A percentile compares a stretch with the other conserved stretches of the same genome.
phyloP scores from a whole-genome alignment of 805 yeast species.

The Metschnikowia noctiluminum region DNA sequence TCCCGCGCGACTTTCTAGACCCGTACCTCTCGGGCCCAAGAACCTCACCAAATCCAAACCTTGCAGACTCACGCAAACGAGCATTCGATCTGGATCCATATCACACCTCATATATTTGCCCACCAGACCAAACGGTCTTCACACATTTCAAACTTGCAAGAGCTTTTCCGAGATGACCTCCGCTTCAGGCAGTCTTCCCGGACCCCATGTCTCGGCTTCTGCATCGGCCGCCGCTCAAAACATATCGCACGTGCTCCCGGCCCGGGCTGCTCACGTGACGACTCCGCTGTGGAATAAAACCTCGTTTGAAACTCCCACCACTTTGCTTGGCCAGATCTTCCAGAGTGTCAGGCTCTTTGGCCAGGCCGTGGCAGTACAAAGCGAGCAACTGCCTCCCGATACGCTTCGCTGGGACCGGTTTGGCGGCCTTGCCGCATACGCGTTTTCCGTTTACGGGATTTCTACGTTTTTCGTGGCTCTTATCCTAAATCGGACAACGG shows the following conservation, averaged over 20 bases:
- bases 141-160: not conserved
- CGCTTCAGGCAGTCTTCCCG: not conserved
- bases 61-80: not conserved
- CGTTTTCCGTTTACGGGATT: constrained; percentile 37
- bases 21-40: not conserved
- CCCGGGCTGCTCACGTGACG: not conserved
- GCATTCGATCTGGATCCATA: too few species aligned
- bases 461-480: constrained; percentile 38
- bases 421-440: constrained; percentile 26
- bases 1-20: not conserved
- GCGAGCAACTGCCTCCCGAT: constrained; percentile 8
- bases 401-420: constrained; percentile 18
- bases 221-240: not conserved
- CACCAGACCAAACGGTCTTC: not conserved
- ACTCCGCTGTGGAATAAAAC: not conserved
- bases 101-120: too few species aligned
- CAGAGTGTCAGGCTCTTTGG: constrained; percentile 7
- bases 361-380: constrained; percentile 14
- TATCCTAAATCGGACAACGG: constrained; percentile 35
- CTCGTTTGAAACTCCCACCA: not conserved
- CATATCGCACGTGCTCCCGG: not conserved
- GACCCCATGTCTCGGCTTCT: not conserved
- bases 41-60: too few species aligned
- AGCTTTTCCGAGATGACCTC: not conserved
- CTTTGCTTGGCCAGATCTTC: not conserved